Conservation (phyloP, 768 basidiomycete genomes). For the Tricholoma sp. region DNA sequence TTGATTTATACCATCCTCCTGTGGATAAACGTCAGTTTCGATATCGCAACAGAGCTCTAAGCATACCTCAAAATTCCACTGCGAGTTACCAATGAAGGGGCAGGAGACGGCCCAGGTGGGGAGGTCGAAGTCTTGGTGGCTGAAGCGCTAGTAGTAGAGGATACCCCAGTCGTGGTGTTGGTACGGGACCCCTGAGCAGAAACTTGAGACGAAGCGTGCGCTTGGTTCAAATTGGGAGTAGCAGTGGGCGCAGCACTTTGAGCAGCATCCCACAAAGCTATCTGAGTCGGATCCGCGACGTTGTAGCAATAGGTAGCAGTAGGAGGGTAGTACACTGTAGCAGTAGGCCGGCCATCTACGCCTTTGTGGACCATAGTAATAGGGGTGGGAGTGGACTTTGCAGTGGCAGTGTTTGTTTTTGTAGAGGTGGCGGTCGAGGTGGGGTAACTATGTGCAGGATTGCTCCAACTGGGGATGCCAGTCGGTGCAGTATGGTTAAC, state of each 20-base stretch:
- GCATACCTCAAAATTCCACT: conserved; percentile 5
- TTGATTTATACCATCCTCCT: background rate
- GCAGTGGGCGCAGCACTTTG: background rate
- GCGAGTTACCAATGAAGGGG: background rate
- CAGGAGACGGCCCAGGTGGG: background rate
- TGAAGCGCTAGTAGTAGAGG: background rate
- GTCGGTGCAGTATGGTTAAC: too few relatives aligned
- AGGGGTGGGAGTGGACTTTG: background rate
- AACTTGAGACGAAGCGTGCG: too few relatives aligned
- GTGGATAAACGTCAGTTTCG: background rate
- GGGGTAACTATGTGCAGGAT: too few relatives aligned
- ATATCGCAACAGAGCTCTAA: background rate
- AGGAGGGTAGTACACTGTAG: background rate
- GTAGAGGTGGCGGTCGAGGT: background rate
- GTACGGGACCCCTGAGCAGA: too few relatives aligned
- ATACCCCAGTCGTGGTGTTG: too few relatives aligned
- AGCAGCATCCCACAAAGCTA: background rate
- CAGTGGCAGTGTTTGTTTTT: background rate
- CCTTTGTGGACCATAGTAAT: background rate
- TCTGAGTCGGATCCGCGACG: background rate
- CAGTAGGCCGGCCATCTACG: background rate
- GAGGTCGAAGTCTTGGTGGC: background rate
- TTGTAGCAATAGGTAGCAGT: background rate
- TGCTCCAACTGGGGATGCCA: too few relatives aligned
- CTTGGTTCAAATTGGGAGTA: background rate